Base-by-base conservation (phyloP, 257 asterid genomes). In the Cordia subcordata region DNA sequence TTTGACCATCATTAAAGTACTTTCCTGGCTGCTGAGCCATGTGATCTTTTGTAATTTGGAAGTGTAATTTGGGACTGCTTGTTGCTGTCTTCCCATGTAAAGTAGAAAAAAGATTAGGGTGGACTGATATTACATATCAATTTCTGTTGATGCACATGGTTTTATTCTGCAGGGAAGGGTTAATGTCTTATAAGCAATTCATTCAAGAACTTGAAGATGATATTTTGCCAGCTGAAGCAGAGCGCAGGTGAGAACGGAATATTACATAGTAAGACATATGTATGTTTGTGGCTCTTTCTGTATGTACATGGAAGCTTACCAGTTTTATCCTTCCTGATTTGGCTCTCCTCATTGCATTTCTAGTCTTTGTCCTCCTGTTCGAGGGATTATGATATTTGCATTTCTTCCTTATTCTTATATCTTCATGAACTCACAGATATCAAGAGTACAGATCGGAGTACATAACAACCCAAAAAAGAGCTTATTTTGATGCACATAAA, bases 191-290 rank as follows among this genome's bases (percentile, higher is more conserved):
- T 81, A 93, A 93, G 88, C 99, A 86, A 72, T 93, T 93, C 77
- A 93, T 93, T 77, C 99, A 89, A 86, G 99, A 93, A 84, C 96
- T 93, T 75, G 99, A 93, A 78, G 99, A 93, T 80, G 99, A 93
- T 71, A 82, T 93, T 63, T 71, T 86, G 63, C 99, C 99, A 45
- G 66, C 95, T 74, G 99, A 93, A 74, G 99, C 99, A 39, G 99
- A 93, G 74, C 87, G 85, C 68, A 93, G 99, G 99, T 93, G 55
- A 72, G 84, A 60, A 53, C 37, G 33, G 64, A 49, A 61, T 60
- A 32, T 52, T 47, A 50, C 52, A 50, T 63, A 54, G 49, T 60
- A 23, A n/a, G 42, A 32, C 68, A 57, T 67, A 59, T 61, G 68
- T 68, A 19, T 22, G 19, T 49, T 50, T 17, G n/a, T n/a, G n/a